Evolutionary conservation across 805 yeast species (phyloP).

Genomic region (Wickerhamiella sergipiensis): DNA sequence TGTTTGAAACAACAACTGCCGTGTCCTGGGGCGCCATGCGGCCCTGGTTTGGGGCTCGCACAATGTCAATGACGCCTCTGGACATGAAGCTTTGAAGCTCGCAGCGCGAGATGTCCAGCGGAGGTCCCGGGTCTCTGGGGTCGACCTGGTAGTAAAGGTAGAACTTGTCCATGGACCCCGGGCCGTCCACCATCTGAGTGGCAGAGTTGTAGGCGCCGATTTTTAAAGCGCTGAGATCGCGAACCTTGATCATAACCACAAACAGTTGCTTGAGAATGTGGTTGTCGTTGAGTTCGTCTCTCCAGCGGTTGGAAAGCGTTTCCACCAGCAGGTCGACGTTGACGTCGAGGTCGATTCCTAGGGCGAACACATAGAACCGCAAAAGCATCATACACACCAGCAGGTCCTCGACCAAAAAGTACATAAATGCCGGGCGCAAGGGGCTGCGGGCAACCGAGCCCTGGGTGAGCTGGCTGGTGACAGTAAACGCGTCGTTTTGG

Average conservation of each 20-base stretch:
- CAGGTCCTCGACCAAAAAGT: conserved; percentile 10
- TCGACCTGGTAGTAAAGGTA: conserved; percentile 4
- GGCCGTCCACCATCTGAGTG: conserved; percentile 10
- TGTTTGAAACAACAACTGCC: not conserved
- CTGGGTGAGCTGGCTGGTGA: conserved; percentile 9
- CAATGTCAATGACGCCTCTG: not conserved
- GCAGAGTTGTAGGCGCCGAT: conserved; percentile 11
- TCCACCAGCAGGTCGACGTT: conserved; percentile 17
- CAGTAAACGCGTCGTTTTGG: not conserved
- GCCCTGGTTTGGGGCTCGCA: not conserved
- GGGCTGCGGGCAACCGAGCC: not conserved
- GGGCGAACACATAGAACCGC: conserved; percentile 14
- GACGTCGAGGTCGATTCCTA: conserved; percentile 17
- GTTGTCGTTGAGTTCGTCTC: conserved; percentile 22
- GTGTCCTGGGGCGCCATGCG: not conserved
- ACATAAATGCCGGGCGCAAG: conserved; percentile 7
- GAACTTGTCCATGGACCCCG: conserved; percentile 12
- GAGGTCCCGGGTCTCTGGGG: not conserved
- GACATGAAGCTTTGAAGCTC: not conserved
- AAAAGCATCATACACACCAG: conserved; percentile 11
- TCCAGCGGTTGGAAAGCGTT: conserved; percentile 19
- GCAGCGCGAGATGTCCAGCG: not conserved
- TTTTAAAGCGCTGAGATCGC: conserved; percentile 7
- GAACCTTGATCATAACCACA: conserved; percentile 28
- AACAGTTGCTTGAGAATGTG: conserved; percentile 37